phyloP scores from a whole-genome alignment of 345 rosid genomes.

The Lagerstroemia speciosa region DNA sequence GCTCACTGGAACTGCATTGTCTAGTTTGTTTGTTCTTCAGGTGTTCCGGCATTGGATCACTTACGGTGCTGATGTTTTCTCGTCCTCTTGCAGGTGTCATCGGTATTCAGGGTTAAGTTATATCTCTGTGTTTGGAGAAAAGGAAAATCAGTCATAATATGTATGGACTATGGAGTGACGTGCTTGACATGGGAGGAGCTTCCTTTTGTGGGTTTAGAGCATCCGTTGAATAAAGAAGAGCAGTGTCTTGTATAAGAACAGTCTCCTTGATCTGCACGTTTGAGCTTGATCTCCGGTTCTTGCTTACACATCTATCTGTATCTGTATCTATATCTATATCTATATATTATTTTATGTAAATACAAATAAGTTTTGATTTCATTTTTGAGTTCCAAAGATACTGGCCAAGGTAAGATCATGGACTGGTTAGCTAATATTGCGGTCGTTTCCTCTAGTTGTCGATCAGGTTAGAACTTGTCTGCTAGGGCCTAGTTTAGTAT shows the following conservation, averaged over 20 bases:
- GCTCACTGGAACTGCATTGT: background rate
- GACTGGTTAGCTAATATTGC: no score
- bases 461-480: no score
- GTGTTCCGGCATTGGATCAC: background rate
- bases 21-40: background rate
- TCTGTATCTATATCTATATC: no score
- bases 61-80: background rate
- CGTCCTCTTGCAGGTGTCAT: conserved; percentile 33
- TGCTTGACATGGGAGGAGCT: background rate
- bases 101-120: conserved; percentile 45
- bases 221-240: background rate
- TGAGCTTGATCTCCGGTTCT: no score
- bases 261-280: no score
- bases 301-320: no score
- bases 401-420: no score
- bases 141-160: background rate
- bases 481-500: no score
- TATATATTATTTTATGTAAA: no score
- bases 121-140: background rate
- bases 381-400: no score
- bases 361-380: no score
- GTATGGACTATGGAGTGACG: background rate
- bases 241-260: background rate
- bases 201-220: background rate
- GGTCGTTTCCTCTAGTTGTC: no score